These are phyloP conservation scores for Cystobasidiaceae sp. DNA, from an alignment of 1,284 basidiomycete species.

Conservation along the genomic window DNA sequence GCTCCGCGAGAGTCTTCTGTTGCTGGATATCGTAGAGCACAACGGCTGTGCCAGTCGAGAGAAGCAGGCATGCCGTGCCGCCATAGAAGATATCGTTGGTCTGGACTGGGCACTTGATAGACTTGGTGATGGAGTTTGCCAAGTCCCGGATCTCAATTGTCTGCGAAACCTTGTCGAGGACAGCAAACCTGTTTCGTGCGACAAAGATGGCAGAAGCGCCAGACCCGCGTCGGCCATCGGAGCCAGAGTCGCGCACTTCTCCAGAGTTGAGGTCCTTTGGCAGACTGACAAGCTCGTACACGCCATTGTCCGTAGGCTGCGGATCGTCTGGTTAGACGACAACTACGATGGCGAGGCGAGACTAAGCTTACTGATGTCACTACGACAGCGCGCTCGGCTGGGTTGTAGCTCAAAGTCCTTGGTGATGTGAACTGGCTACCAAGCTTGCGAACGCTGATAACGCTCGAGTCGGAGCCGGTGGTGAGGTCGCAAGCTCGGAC, in stretches of 20 bases:
- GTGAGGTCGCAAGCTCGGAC: conserved; percentile 91
- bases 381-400: conserved; percentile 90
- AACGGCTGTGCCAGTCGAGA: conserved; percentile 80
- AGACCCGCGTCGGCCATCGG: conserved; percentile 85
- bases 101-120: conserved; percentile 87
- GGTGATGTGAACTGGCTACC: conserved; percentile 95
- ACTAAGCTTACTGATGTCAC: conserved; percentile 68
- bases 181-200: conserved; percentile 90
- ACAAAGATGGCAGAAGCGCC: conserved; percentile 93
- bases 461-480: conserved; percentile 82
- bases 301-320: conserved; percentile 75
- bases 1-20: conserved; percentile 85
- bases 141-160: conserved; percentile 94
- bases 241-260: conserved; percentile 81
- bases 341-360: neutral
- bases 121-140: conserved; percentile 88
- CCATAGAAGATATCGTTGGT: conserved; percentile 99
- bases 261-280: conserved; percentile 71
- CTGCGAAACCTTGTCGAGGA: conserved; percentile 85
- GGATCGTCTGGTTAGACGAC: neutral
- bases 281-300: conserved; percentile 82
- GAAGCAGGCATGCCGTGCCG: conserved; percentile 86
- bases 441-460: conserved; percentile 90
- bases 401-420: conserved; percentile 92
- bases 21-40: conserved; percentile 97